Percentiles rank a stretch among this genome's conserved stretches.
These are phyloP conservation scores for Sporothrix humicola DNA, from an alignment of 2,329 filamentous ascomycete species.

Conservation along the genomic window DNA sequence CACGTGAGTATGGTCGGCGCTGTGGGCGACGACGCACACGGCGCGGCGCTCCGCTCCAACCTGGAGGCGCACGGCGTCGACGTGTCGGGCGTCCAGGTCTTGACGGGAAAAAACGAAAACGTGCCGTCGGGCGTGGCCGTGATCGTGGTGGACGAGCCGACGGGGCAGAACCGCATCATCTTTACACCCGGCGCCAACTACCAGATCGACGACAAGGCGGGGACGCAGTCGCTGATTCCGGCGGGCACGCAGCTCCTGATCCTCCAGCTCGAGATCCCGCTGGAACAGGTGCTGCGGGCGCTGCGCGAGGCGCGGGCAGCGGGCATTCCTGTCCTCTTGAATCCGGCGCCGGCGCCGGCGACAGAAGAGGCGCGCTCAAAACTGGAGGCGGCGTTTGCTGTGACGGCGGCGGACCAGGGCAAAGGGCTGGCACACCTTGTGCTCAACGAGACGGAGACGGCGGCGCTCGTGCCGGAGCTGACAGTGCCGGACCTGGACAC, in stretches of 20 bases:
- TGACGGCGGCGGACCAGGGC: not conserved
- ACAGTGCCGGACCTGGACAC: conserved; percentile 45
- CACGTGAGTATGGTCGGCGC: conserved; percentile 74
- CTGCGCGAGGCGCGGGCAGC: conserved; percentile 49
- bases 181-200: conserved; percentile 75
- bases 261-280: conserved; percentile 65
- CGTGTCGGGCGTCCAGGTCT: conserved; percentile 56
- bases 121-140: conserved; percentile 74
- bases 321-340: conserved; percentile 65
- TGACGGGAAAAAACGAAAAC: conserved; percentile 39
- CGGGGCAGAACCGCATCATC: conserved; percentile 78
- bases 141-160: conserved; percentile 75
- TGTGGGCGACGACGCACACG: conserved; percentile 73
- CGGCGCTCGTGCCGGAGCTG: conserved; percentile 61
- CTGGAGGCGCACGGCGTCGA: conserved; percentile 68
- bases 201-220: conserved; percentile 49
- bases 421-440: conserved; percentile 67
- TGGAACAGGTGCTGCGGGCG: conserved; percentile 58
- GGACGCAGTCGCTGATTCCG: conserved; percentile 38
- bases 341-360: conserved; percentile 75
- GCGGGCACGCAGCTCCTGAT: conserved; percentile 60
- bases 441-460: conserved; percentile 77
- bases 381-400: conserved; percentile 56
- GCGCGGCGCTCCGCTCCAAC: conserved; percentile 61
- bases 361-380: conserved; percentile 57